These are phyloP conservation scores for Kwoniella dejecticola DNA, from an alignment of 768 basidiomycete genomes.

Conservation along the genomic window DNA sequence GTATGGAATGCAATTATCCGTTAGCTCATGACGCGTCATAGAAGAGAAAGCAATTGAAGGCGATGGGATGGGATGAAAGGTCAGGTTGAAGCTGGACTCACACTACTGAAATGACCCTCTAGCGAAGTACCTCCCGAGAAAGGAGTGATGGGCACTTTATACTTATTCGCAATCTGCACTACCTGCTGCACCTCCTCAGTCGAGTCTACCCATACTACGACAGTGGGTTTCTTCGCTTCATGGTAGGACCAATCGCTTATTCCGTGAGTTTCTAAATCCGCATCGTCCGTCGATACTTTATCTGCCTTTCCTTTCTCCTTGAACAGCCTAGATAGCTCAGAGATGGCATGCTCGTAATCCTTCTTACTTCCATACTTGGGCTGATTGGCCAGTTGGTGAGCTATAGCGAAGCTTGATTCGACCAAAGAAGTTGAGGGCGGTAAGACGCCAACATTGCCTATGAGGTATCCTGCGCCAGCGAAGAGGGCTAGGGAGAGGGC, in stretches of 20 bases:
- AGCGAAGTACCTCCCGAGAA: constrained; percentile 84
- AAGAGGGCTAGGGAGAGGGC: constrained; percentile 28
- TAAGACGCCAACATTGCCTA: constrained; percentile 14
- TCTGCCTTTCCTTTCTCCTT: constrained; percentile 34
- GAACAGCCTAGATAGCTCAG: constrained; percentile 30
- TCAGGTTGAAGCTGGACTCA: constrained; percentile 51
- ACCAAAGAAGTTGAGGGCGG: constrained; percentile 23
- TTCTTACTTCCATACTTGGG: constrained; percentile 36
- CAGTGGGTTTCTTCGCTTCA: constrained; percentile 44
- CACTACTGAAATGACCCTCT: constrained; percentile 82
- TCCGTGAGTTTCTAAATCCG: constrained; percentile 46
- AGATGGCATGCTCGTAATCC: constrained; percentile 42
- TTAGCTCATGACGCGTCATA: too few species aligned
- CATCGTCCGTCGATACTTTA: constrained; percentile 41
- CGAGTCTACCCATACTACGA: constrained; percentile 57
- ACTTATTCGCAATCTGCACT: constrained; percentile 73
- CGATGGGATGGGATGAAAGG: neutral
- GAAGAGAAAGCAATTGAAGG: too few species aligned
- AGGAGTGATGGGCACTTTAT: constrained; percentile 73
- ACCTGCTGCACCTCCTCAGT: constrained; percentile 82
- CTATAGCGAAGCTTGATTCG: constrained; percentile 35
- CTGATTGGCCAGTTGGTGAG: constrained; percentile 34
- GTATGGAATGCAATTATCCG: neutral
- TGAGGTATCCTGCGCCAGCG: constrained; percentile 31
- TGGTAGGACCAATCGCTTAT: constrained; percentile 53